Base-by-base conservation (phyloP, 108 stramenopile species). In the Cyclostephanos invisitatus region DNA sequence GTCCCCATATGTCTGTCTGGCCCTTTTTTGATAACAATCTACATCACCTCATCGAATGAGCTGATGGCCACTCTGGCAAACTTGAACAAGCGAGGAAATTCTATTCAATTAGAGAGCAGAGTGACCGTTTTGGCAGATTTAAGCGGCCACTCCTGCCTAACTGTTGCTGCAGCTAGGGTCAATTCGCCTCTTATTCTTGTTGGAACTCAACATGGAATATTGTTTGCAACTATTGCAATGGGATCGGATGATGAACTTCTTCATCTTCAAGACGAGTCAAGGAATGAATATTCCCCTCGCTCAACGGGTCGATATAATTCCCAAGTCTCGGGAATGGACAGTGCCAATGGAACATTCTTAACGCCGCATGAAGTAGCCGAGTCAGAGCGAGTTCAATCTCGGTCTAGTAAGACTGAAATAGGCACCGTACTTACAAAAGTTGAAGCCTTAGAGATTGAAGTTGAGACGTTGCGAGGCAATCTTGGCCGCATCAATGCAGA, bases 141-240 rank as follows among this genome's bases (percentile, higher is more conserved):
- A 38, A 42, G 50, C 21, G 64, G 54, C 42, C 53, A 48, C 44
- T 24, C 24, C 22, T 73, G 73, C 18, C 60, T 59, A 44, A 57
- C 72, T 7, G 9, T 80, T 28, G 51, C 24, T 24, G 59, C 51
- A 8, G 63, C 78, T 27, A 61, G 54, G 17, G 58, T 59, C 36
- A 17, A 72, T 58, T 71, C 70, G 29, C 48, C 65, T 29, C 11
- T 51, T 44, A 64, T 80, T 54, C 66, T 67, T 5, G 29, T 80
- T 22, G 78, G 78, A 11, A 79, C 78, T 25, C 65, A 72, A 51
- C 48, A 72, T 36, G 78, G 78, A 35, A 49, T 72, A 50, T 55
- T 79, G 38, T 49, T 79, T 24, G 78, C 66, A 46, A 72, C 35
- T 42, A 53, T 72, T 42, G 2, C 29, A 27, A 2, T 14, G 11